These are phyloP conservation scores for Naganishia vishniacii DNA, from an alignment of 768 basidiomycete species.

Conservation along the genomic window DNA sequence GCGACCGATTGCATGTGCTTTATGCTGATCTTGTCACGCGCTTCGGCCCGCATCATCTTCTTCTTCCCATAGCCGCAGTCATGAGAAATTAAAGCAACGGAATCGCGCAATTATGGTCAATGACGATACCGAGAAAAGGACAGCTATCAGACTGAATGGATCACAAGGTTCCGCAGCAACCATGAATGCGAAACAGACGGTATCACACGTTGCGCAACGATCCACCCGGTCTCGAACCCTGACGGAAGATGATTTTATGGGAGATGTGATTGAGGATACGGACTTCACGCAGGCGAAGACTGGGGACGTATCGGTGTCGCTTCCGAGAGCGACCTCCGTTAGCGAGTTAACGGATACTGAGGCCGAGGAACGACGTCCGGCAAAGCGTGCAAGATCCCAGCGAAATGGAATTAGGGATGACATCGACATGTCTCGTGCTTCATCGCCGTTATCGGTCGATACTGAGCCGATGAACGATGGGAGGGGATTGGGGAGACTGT, in stretches of 20 bases:
- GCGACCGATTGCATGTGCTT: no score
- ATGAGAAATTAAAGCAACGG: not conserved
- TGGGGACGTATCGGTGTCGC: not conserved
- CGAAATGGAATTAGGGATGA: not conserved
- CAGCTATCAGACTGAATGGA: not conserved
- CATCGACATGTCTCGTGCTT: not conserved
- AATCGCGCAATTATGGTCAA: conserved; percentile 6
- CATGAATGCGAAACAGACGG: not conserved
- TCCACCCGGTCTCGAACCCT: conserved; percentile 1
- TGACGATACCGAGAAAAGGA: not conserved
- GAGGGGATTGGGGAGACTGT: not conserved
- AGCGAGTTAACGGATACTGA: conserved; percentile 10
- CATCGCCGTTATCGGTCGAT: conserved; percentile 4
- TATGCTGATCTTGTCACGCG: conserved; percentile 6
- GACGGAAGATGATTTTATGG: not conserved
- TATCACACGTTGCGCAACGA: not conserved
- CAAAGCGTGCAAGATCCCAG: conserved; percentile 5
- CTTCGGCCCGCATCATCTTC: not conserved
- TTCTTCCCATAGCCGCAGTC: not conserved
- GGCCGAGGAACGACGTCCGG: not conserved
- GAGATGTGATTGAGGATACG: not conserved
- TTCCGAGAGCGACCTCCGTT: conserved; percentile 1
- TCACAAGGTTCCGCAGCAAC: not conserved
- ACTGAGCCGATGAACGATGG: not conserved
- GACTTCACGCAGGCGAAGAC: not conserved